Conservation (phyloP, 805 yeast genomes). For the Diddensiella santjacobensis region DNA sequence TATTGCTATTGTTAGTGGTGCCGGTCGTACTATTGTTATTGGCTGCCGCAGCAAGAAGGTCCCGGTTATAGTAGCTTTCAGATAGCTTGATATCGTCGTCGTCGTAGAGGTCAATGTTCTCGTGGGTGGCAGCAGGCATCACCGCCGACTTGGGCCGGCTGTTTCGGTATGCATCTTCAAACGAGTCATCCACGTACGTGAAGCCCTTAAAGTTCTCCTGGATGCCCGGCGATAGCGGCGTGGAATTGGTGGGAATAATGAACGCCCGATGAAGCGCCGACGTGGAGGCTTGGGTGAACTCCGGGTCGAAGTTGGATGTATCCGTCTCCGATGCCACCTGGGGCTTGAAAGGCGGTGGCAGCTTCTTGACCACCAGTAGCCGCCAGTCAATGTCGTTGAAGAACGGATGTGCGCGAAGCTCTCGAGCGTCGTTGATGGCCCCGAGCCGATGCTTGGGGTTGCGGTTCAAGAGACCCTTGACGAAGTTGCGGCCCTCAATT, state of each 20-base stretch:
- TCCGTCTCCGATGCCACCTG: slow-evolving; percentile 87
- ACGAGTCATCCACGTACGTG: slow-evolving; percentile 91
- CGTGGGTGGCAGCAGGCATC: slow-evolving; percentile 1
- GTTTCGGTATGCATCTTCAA: slow-evolving; percentile 71
- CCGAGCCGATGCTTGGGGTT: slow-evolving; percentile 96
- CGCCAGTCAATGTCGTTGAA: slow-evolving; percentile 92
- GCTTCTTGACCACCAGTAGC: slow-evolving; percentile 65
- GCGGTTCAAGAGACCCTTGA: slow-evolving; percentile 89
- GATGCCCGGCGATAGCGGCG: slow-evolving; percentile 90
- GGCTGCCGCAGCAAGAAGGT: slow-evolving; percentile 9
- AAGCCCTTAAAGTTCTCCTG: slow-evolving; percentile 97
- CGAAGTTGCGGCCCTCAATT: slow-evolving; percentile 91
- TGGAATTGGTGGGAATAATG: slow-evolving; percentile 46
- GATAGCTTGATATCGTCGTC: slow-evolving; percentile 35
- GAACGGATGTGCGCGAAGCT: slow-evolving; percentile 86
- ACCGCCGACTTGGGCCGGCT: not conserved
- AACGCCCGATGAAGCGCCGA: slow-evolving; percentile 62
- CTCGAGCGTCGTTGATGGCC: slow-evolving; percentile 86
- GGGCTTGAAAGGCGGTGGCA: slow-evolving; percentile 97
- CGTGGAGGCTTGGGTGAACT: slow-evolving; percentile 88
- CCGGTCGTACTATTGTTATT: not conserved
- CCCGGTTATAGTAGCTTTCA: slow-evolving; percentile 29
- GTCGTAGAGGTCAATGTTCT: slow-evolving; percentile 34
- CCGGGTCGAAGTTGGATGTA: slow-evolving; percentile 96
- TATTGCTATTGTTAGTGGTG: not conserved